Base-by-base conservation (phyloP, 2,329 filamentous ascomycete species). In the Fusarium sp. region DNA sequence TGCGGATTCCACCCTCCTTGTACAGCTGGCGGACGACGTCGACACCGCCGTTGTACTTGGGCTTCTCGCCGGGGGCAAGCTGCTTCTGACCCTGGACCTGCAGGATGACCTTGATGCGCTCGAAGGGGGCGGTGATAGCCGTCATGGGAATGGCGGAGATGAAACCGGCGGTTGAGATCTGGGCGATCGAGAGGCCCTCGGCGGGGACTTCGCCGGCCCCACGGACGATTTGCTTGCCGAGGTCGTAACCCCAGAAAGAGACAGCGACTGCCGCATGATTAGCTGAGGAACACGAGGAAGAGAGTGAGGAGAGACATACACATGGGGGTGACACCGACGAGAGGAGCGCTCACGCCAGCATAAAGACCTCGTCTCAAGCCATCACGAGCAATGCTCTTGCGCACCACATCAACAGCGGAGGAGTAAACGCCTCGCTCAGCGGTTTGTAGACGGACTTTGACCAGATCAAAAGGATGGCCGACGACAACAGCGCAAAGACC, bases 71-170 rank as follows among this genome's bases (percentile, higher is more conserved):
- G 0, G 94, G 92, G 1, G 89, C 89, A 39, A 96, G 89, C 79
- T 93, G 88, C 81, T 94, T 94, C 80, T 97, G 94, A 75, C 94
- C 94, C 82, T 98, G 96, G 71, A 98, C 96, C 80, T 99, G 96
- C 2, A 99, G 90, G 67, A 99, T 94, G 56, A 99, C 95, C 82
- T 99, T 99, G 73, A 99, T 94, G 75, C 96, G 95, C 86, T 99
- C 96, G 78, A 99, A 98, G 63, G 96, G 96, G 6, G 96, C 96
- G n/a, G 96, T 98, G 83, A 99, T 97, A 80, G 93, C 82, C 6
- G 96, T 99, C 93, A 97, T 97, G 75, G 96, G 96, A 62, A 99
- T 91, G 63, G 96, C 96, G 76, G 93, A 97, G 87, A 99, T 96
- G 88, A 97, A 97, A 68, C 96, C 96, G 15, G 96, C 96, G 34